Evolutionary conservation across 495 filamentous ascomycete genomes (phyloP).

Genomic region (Neurospora pannonica): DNA sequence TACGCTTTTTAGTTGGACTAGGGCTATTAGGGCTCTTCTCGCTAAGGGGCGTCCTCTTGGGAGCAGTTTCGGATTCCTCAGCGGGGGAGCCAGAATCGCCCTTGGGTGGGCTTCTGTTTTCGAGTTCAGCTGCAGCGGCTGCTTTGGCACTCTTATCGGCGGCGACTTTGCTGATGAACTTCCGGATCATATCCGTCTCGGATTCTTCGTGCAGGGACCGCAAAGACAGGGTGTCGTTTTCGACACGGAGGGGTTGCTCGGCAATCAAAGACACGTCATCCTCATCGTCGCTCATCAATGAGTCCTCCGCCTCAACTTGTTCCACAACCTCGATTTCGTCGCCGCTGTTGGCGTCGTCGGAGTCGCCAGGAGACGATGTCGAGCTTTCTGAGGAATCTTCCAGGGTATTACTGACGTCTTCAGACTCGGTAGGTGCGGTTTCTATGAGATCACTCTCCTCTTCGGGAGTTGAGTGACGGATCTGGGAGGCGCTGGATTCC

Average conservation of each 20-base stretch:
- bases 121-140: slow-evolving; percentile 14
- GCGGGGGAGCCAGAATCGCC: slow-evolving; percentile 16
- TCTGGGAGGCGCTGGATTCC: neutral
- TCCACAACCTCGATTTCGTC: slow-evolving; percentile 5
- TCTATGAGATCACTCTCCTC: neutral
- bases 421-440: neutral
- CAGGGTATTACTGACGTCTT: neutral
- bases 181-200: slow-evolving; percentile 36
- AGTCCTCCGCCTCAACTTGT: slow-evolving; percentile 9
- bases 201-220: slow-evolving; percentile 22
- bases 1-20: slow-evolving; percentile 25
- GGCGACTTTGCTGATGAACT: slow-evolving; percentile 35
- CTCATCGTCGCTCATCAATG: slow-evolving; percentile 11
- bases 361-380: neutral
- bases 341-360: neutral
- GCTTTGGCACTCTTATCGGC: slow-evolving; percentile 34
- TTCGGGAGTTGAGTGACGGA: neutral
- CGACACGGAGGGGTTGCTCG: neutral
- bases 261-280: slow-evolving; percentile 15
- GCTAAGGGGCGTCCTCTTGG: slow-evolving; percentile 25
- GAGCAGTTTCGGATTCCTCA: slow-evolving; percentile 21
- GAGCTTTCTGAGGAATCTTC: neutral
- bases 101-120: slow-evolving; percentile 11
- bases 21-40: slow-evolving; percentile 32
- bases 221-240: slow-evolving; percentile 19